These are phyloP conservation scores for Periconia sp. DNA, from an alignment of 2,329 filamentous ascomycete genomes.

Conservation along the genomic window DNA sequence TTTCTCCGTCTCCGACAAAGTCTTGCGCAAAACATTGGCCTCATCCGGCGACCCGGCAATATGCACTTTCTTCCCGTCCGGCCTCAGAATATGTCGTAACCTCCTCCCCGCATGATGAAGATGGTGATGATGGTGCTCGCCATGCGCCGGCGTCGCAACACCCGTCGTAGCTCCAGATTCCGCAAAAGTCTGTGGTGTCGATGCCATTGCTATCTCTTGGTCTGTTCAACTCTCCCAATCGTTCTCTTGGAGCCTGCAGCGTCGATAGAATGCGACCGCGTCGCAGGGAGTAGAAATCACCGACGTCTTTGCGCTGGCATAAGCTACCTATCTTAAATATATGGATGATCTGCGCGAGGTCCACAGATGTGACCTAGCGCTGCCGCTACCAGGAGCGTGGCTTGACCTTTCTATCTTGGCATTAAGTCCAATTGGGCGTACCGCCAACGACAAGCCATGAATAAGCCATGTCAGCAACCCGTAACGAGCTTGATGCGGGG, in stretches of 20 bases:
- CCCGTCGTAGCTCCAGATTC: conserved; percentile 6
- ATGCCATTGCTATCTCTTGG: conserved; percentile 1
- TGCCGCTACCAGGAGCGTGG: not conserved
- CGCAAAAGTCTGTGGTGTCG: conserved; percentile 4
- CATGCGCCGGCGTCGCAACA: conserved; percentile 4
- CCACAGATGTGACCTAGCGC: not conserved
- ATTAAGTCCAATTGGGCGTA: conserved; percentile 2
- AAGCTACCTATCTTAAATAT: not conserved
- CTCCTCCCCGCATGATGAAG: conserved; percentile 46
- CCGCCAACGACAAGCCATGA: not conserved
- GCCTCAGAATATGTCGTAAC: conserved; percentile 61
- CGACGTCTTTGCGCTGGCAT: not conserved
- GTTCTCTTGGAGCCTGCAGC: not conserved
- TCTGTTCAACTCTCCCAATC: not conserved
- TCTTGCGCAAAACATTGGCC: conserved; percentile 53
- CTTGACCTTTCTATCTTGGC: conserved; percentile 3
- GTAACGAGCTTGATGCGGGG: not conserved
- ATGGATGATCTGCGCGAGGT: not conserved
- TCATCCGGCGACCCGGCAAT: conserved; percentile 61
- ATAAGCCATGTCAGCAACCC: conserved; percentile 6
- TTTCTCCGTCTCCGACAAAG: conserved; percentile 47
- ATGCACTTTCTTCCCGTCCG: conserved; percentile 60
- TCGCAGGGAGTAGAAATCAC: not conserved
- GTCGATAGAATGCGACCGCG: not conserved
- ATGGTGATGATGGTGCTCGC: conserved; percentile 25